Evolutionary conservation across 2,329 filamentous ascomycete species (phyloP), one percentile per base, ranked within the genome.

Genomic region (Pseudodiploospora longispora): DNA sequence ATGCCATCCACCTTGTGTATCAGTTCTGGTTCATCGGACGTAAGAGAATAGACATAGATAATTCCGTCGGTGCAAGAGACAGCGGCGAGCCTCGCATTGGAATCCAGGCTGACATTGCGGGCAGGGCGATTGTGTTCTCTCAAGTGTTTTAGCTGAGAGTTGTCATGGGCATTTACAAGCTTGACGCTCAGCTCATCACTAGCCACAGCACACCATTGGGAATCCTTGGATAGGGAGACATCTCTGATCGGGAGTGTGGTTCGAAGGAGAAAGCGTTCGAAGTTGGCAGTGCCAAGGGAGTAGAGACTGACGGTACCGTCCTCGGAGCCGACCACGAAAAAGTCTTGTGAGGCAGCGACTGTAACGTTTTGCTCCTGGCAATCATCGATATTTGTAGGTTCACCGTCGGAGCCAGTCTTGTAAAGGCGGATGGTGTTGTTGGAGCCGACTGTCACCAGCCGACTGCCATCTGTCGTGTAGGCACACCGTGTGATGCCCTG

Each of bases 251-350:
- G 87, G 3, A 96, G 70, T n/a, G 88, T 83, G 46, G 83, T 87
- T 51, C 93, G 82, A 28, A 89, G 76, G 41, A 98, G 76, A 52
- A 94, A 85, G 47, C 83, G 82, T 50, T 95, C 87, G 66, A 94
- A 87, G 29, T 72, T 65, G 56, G 83, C 82, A 3, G 78, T 80
- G 45, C 78, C 74, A 40, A 96, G 75, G n/a, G 85, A 86, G 70
- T 94, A 98, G 55, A 89, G 80, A 70, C 85, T 95, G 57, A 98
- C 88, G n/a, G 85, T 93, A 58, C 94, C 93, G 67, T 97, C 90
- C 64, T 98, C 91, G 19, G 87, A 87, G 29, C 89, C 93, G 49
- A 88, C 82, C 37, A 97, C 80, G 60, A 96, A 95, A 63, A 86
- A 89, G 48, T 85, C 80, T 59, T 91, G 77, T 32, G 80, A 79